These are phyloP conservation scores for Naganishia friedmannii DNA, from an alignment of 768 basidiomycete species.

Conservation along the genomic window DNA sequence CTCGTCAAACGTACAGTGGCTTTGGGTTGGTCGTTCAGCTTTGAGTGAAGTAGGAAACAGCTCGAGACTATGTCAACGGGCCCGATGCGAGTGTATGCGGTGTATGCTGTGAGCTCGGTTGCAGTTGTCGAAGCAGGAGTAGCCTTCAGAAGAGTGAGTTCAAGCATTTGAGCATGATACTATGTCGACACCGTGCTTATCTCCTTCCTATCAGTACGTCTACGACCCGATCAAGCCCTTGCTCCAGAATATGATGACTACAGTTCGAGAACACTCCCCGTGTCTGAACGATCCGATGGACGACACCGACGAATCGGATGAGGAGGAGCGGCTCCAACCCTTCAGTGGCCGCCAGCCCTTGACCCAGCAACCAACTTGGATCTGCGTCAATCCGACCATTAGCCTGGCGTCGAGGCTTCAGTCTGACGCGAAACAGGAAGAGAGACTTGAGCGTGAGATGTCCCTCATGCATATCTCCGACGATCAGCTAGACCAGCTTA, in stretches of 20 bases:
- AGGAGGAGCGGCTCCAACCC: background rate
- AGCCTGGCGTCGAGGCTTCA: background rate
- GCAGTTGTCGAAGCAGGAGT: constrained; percentile 15
- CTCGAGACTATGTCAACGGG: background rate
- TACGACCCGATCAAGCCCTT: constrained; percentile 27
- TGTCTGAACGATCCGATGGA: constrained; percentile 16
- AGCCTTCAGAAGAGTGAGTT: constrained; percentile 21
- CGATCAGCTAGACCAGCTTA: background rate
- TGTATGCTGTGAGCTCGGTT: constrained; percentile 7
- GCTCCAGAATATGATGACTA: constrained; percentile 18
- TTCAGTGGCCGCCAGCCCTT: background rate
- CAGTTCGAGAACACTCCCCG: constrained; percentile 1
- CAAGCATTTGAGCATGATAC: background rate
- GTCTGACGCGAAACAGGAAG: background rate
- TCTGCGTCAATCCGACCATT: background rate
- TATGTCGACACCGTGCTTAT: background rate
- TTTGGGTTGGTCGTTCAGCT: background rate
- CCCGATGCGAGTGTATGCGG: constrained; percentile 4
- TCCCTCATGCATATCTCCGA: background rate
- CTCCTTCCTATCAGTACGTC: constrained; percentile 1
- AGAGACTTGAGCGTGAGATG: background rate
- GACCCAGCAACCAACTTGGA: background rate
- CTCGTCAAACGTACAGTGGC: background rate
- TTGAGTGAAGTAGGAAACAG: background rate
- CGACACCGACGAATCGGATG: background rate